These are phyloP conservation scores for Pseudogymnoascus pannorum DNA, from an alignment of 2,329 filamentous ascomycete species.

Conservation along the genomic window DNA sequence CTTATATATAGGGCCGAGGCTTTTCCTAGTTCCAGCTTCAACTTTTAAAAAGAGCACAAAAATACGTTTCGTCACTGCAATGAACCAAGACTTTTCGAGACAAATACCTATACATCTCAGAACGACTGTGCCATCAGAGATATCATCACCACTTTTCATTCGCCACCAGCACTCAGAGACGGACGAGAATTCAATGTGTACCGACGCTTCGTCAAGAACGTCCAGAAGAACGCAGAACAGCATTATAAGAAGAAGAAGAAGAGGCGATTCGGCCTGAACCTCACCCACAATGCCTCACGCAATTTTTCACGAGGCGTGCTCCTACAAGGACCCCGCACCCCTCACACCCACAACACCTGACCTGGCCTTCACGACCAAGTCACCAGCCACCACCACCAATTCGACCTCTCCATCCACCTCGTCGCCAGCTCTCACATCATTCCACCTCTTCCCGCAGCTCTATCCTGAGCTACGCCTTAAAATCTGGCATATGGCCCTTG, in stretches of 20 bases:
- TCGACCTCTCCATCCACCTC: conserved; percentile 9
- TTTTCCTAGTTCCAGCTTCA: background rate
- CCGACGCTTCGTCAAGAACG: background rate
- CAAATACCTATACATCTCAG: background rate
- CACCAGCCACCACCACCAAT: background rate
- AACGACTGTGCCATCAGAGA: background rate
- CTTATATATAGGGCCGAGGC: conserved; percentile 1
- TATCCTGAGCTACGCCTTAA: conserved; percentile 25
- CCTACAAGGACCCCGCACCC: background rate
- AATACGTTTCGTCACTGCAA: background rate
- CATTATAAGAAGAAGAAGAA: conserved; percentile 5
- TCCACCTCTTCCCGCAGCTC: conserved; percentile 22
- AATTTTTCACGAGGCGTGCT: background rate
- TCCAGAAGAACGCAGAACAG: background rate
- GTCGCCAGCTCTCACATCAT: conserved; percentile 14
- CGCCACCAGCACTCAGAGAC: background rate
- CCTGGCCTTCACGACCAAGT: background rate
- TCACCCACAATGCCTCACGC: background rate
- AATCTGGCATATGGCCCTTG: conserved; percentile 22
- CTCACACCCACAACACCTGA: background rate
- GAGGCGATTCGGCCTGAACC: background rate
- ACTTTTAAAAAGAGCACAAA: background rate
- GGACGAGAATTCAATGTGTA: conserved; percentile 3
- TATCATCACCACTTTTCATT: background rate
- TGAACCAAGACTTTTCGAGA: background rate